Conservation (phyloP, 2,329 filamentous ascomycete species). For the Cercospora zeina region DNA sequence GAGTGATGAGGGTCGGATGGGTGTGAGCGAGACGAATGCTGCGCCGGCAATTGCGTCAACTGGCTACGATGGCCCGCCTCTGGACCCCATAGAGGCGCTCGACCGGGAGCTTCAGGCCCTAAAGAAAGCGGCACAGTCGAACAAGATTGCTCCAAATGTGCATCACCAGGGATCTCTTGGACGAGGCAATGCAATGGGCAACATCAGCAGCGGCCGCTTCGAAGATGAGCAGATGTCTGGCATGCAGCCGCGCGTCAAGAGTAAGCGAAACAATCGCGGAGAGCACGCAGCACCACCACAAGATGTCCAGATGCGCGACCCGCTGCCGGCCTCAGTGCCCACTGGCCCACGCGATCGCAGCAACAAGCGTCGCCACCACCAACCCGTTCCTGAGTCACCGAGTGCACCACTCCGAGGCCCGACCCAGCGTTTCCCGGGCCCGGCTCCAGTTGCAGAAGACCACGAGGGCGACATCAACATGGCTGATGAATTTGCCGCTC, state of each 20-base stretch:
- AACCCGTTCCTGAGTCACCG: neutral
- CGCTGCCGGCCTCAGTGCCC: neutral
- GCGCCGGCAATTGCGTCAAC: too few species aligned
- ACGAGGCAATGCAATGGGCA: neutral
- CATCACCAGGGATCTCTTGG: neutral
- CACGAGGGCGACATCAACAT: neutral
- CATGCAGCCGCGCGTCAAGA: neutral
- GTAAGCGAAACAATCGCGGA: neutral
- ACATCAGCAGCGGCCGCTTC: neutral
- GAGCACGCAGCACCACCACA: neutral
- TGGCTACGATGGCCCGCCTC: too few species aligned
- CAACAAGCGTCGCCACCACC: neutral
- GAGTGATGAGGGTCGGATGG: too few species aligned
- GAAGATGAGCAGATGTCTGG: neutral
- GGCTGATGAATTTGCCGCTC: neutral
- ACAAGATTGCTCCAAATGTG: neutral
- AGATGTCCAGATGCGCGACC: neutral
- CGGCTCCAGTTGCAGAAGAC: neutral
- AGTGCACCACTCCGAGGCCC: neutral
- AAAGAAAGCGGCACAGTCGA: too few species aligned
- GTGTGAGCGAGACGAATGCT: too few species aligned
- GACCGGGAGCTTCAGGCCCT: neutral
- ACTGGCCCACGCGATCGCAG: neutral
- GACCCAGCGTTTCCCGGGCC: neutral
- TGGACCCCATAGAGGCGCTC: neutral